Base-by-base conservation (phyloP, 768 basidiomycete species). In the Suillus placidus region DNA sequence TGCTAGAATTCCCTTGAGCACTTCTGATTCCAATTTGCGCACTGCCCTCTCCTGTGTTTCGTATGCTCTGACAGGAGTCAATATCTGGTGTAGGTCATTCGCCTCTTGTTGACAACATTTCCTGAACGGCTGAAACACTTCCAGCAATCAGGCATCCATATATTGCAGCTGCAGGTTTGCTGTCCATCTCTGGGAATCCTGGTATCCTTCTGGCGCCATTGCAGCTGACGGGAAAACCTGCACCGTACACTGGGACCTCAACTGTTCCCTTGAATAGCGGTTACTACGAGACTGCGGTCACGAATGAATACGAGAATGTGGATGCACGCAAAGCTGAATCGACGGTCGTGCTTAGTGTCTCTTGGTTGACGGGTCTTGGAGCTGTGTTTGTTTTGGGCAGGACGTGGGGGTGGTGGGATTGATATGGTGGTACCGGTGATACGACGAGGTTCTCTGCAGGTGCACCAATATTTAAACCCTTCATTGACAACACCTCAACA, bases 381-480 rank as follows among this genome's bases (percentile, higher is more conserved):
- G 63, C 63, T 34, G 20, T 47, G n/a, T 64, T 64, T 43, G 60
- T 64, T 14, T 37, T 64, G 57, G 60, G 60, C 16, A 61, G 42
- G 20, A 26, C 9, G 12, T 64, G 63, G 63, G 63, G 57, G 20
- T 52, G 55, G 20, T 62, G 60, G 63, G 30, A 63, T 40, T 56
- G 20, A 38, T 32, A 54, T 54, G 10, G 14, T 18, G 26, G 16
- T 52, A 16, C 14, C 14, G 7, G 30, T 52, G 16, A 6, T 23
- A 2, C 9, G 43, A 7, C 20, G 9, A 10, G 8, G 8, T 49
- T 13, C 14, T 26, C 26, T 16, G 49, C 20, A 51, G 26, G 14
- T 6, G 49, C 49, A 26, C 14, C 23, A 1, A 16, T 51, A 49
- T 49, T 49, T 23, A 8, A 51, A 7, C 1, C 23, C 13, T 51